Evolutionary conservation across 2,329 filamentous ascomycete species (phyloP).

Genomic region (Berkeleyomyces rouxiae): DNA sequence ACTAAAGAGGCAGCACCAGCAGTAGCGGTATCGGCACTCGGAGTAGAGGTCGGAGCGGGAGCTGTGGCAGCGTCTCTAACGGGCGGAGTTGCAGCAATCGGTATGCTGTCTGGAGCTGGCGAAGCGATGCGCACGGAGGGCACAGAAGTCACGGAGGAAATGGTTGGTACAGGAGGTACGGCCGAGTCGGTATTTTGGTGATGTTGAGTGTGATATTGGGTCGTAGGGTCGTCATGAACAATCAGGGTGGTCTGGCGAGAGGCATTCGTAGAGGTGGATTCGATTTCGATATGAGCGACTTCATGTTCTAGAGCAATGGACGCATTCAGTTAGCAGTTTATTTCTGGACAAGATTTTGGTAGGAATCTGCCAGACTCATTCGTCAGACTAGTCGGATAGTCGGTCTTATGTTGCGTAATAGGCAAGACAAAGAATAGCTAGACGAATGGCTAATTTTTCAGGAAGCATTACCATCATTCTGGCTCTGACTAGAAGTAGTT

Average conservation of each 20-base stretch:
- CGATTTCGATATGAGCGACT: slow-evolving; percentile 4
- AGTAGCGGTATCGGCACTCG: background rate
- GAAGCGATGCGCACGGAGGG: slow-evolving; percentile 11
- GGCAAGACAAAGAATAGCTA: background rate
- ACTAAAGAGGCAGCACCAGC: background rate
- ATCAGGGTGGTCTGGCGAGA: slow-evolving; percentile 8
- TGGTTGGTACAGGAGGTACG: background rate
- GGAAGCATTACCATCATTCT: background rate
- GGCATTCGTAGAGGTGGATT: slow-evolving; percentile 5
- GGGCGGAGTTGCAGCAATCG: background rate
- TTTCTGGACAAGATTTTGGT: background rate
- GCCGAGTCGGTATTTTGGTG: background rate
- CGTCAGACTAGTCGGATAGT: background rate
- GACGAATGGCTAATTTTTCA: background rate
- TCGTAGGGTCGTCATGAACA: background rate
- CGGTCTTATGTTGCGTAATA: background rate
- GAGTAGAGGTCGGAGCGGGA: background rate
- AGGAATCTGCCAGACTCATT: background rate
- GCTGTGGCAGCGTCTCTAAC: background rate
- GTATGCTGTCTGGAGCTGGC: slow-evolving; percentile 2
- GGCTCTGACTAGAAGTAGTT: background rate
- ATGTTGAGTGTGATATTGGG: background rate
- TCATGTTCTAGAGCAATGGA: slow-evolving; percentile 1
- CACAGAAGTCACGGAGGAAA: background rate
- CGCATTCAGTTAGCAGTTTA: background rate